Conservation (phyloP, 2,329 filamentous ascomycete genomes). For the Pseudogymnoascus destructans region DNA sequence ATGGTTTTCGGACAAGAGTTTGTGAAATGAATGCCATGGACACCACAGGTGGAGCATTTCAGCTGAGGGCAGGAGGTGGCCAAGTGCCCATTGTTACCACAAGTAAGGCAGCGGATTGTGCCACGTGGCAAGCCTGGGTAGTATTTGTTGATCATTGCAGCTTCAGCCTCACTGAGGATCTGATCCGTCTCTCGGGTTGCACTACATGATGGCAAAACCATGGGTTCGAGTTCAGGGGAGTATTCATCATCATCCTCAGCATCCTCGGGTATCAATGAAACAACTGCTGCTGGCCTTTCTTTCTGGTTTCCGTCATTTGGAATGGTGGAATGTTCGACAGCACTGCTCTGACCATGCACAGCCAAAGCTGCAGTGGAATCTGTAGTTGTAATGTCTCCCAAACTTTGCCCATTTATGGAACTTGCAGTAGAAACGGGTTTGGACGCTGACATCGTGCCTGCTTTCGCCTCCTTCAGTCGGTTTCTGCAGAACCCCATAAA, state of each 20-base stretch:
- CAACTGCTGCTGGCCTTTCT: neutral
- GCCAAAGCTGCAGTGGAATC: neutral
- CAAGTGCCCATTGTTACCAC: slow-evolving; percentile 36
- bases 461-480: neutral
- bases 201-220: neutral
- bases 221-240: slow-evolving; percentile 1
- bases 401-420: neutral
- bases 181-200: neutral
- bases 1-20: slow-evolving; percentile 37
- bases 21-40: slow-evolving; percentile 32
- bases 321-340: neutral
- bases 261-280: neutral
- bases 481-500: neutral
- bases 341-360: neutral
- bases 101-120: slow-evolving; percentile 35
- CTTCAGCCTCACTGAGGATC: neutral
- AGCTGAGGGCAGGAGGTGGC: slow-evolving; percentile 33
- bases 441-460: neutral
- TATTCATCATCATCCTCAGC: neutral
- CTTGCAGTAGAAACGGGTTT: neutral
- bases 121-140: slow-evolving; percentile 2
- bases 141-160: neutral
- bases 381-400: neutral
- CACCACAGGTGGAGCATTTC: slow-evolving; percentile 37
- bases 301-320: neutral